Percentiles rank a stretch among this genome's conserved stretches.
Evolutionary conservation across 176 grass and related monocot genomes (phyloP).

Genomic region (Eragrostis nindensis): DNA sequence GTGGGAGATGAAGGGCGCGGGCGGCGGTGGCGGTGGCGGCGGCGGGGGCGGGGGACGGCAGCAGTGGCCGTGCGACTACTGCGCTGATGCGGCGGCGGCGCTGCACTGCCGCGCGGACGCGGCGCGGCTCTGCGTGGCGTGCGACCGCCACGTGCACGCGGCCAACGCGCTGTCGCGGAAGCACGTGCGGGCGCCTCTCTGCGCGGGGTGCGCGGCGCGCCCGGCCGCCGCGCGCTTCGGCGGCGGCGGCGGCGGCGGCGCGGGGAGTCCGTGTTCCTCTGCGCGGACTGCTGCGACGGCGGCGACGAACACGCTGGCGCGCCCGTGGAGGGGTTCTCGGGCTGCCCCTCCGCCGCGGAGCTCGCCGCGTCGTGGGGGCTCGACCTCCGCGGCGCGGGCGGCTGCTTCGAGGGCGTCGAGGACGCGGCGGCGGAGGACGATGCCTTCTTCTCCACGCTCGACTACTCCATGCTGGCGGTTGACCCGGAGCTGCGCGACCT

Average conservation of each 20-base stretch:
- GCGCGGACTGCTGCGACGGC: slow-evolving; percentile 41
- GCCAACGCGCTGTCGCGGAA: slow-evolving; percentile 68
- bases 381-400: slow-evolving; percentile 45
- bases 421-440: neutral
- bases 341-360: slow-evolving; percentile 59
- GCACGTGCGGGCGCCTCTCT: slow-evolving; percentile 72
- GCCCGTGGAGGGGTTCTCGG: slow-evolving; percentile 63
- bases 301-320: neutral
- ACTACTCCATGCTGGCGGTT: slow-evolving; percentile 52
- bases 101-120: slow-evolving; percentile 77
- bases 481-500: slow-evolving; percentile 57
- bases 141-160: slow-evolving; percentile 80
- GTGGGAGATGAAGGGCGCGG: slow-evolving; percentile 29
- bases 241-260: neutral
- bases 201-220: slow-evolving; percentile 44
- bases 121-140: slow-evolving; percentile 64
- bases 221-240: slow-evolving; percentile 47
- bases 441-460: slow-evolving; percentile 48
- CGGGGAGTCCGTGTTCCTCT: slow-evolving; percentile 43
- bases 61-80: slow-evolving; percentile 70
- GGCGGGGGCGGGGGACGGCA: neutral
- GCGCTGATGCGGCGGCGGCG: slow-evolving; percentile 63
- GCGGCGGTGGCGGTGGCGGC: too few relatives aligned
- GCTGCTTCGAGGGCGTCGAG: too few relatives aligned
- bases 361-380: slow-evolving; percentile 70